A percentile compares a stretch with the other conserved stretches of the same genome.
phyloP scores from a whole-genome alignment of 2,329 filamentous ascomycete species.

The Lasiodiplodia sp. region DNA sequence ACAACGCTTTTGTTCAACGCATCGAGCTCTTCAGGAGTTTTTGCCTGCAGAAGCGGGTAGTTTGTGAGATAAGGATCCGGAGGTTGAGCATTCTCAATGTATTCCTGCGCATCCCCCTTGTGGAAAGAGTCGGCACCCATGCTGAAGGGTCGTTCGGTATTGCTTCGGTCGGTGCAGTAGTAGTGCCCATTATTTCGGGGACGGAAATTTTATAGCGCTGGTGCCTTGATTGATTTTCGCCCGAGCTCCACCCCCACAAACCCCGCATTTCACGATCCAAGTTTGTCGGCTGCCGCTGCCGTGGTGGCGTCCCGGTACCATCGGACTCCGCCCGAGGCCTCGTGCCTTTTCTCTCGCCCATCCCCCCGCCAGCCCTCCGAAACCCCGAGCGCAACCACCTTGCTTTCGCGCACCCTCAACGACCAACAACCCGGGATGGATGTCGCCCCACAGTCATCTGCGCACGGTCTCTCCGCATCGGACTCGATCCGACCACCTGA shows the following conservation, averaged over 20 bases:
- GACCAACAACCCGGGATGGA: background rate
- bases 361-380: background rate
- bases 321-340: background rate
- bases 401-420: background rate
- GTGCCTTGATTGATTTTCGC: background rate
- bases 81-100: background rate
- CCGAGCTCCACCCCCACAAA: background rate
- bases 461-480: background rate
- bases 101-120: background rate
- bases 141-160: background rate
- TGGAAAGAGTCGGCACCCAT: no score
- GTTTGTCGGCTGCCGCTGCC: background rate
- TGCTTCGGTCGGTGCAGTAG: no score
- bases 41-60: background rate
- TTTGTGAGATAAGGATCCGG: background rate
- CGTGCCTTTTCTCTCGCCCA: background rate
- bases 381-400: background rate
- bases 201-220: background rate
- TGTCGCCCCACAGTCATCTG: background rate
- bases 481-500: background rate
- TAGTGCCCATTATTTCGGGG: background rate
- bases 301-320: background rate
- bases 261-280: background rate
- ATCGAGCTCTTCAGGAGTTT: background rate
- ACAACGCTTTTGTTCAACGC: conserved; percentile 37